Base-by-base conservation (phyloP, 73 alveolate genomes). In the Symbiodinium natans region DNA sequence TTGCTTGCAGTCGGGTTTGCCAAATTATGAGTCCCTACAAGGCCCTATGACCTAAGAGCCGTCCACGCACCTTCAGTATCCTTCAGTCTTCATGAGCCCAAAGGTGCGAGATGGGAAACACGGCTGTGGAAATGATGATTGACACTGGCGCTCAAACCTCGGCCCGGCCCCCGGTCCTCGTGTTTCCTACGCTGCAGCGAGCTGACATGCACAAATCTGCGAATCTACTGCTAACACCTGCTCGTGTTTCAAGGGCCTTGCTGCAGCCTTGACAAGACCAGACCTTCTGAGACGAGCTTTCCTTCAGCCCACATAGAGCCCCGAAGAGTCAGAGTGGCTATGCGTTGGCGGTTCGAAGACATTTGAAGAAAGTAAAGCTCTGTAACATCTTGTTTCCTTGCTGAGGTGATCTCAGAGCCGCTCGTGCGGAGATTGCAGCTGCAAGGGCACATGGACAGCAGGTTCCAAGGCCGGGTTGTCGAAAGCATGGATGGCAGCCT, bases 61-160 rank as follows among this genome's bases (percentile, higher is more conserved):
- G 29, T 33, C 46, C 34, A 75, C n/a, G 82, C 41, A 75, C 25
- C 82, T 68, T 68, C 82, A 25, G 19, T 7, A 31, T 21, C 19
- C 82, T 68, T 68, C 38, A 63, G 17, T 63, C 38, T 17, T 27
- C 17, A 34, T 0, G 38, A 63, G 17, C 38, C 2, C 36, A 17
- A 41, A 88, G 95, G 95, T 88, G 95, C 42, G 95, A 88, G 86
- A 63, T 88, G 86, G 95, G 95, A 25, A 88, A 88, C 56, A 80
- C 86, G 9, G 85, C 85, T 0, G 95, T 88, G 19, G 95, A 88
- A 43, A 88, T 88, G 95, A 88, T 88, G 95, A 83, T 88, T 34
- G 95, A 88, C 95, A 88, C 95, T 3, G 95, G 95, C 29, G 95
- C 95, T 88, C 95, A 88, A 27, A 63, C 86, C 43, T 88, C 95